Percentiles rank a stretch among this genome's conserved stretches.
Evolutionary conservation across 2,329 filamentous ascomycete genomes (phyloP).

Genomic region (Sporothrix brunneoviolacea): DNA sequence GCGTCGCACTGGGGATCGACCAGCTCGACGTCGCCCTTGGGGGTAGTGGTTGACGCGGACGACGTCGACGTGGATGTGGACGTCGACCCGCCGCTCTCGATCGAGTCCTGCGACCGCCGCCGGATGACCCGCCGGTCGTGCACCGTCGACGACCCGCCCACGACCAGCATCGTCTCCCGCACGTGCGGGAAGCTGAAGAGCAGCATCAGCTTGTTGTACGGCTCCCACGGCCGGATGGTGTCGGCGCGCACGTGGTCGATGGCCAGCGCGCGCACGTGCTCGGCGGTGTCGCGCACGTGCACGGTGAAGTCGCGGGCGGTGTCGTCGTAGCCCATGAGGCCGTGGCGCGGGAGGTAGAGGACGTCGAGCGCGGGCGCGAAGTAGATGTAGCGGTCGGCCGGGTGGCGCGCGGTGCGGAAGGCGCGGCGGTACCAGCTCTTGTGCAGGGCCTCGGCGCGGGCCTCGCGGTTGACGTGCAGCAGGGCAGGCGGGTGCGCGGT

Average conservation of each 20-base stretch:
- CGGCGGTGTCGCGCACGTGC: constrained; percentile 29
- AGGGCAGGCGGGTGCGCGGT: constrained; percentile 33
- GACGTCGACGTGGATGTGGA: background rate
- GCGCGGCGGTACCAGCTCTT: constrained; percentile 29
- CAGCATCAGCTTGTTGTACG: constrained; percentile 43
- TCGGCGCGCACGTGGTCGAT: constrained; percentile 39
- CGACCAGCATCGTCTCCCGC: constrained; percentile 32
- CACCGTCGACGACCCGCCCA: constrained; percentile 14
- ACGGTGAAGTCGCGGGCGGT: constrained; percentile 35
- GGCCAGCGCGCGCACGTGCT: constrained; percentile 33
- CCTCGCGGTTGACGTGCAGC: constrained; percentile 36
- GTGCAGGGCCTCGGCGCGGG: constrained; percentile 33
- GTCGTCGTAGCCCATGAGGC: constrained; percentile 35
- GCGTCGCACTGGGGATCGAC: constrained; percentile 24
- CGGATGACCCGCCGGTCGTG: constrained; percentile 10
- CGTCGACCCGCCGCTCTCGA: constrained; percentile 4
- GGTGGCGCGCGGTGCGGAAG: constrained; percentile 29
- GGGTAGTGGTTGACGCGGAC: too few species aligned
- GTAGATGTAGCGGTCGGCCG: constrained; percentile 26
- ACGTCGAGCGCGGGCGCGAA: constrained; percentile 32
- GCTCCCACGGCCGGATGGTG: constrained; percentile 43
- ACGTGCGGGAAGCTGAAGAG: constrained; percentile 35
- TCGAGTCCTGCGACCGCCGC: constrained; percentile 13
- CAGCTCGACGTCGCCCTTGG: constrained; percentile 23
- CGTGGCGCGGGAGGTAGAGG: constrained; percentile 34